Evolutionary conservation across 176 grass and related monocot species (phyloP).

Genomic region (Carex kokanica): DNA sequence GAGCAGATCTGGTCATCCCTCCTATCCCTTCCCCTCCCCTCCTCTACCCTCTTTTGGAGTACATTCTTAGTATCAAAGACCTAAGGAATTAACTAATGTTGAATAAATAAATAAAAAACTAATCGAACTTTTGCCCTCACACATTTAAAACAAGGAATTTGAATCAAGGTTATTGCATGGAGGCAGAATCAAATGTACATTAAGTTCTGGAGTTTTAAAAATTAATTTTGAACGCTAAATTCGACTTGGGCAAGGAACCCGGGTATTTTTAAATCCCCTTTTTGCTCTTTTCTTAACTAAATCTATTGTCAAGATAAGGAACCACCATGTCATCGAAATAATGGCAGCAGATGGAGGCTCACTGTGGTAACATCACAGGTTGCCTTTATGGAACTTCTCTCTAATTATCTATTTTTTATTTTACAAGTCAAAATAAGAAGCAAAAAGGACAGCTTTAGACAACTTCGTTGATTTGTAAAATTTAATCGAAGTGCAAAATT

Average conservation of each 20-base stretch:
- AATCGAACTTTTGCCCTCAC: background rate
- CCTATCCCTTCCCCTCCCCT: too few species aligned
- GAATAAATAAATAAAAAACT: too few species aligned
- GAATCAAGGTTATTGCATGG: background rate
- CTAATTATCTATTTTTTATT: background rate
- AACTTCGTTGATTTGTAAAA: conserved; percentile 12
- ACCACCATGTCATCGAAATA: background rate
- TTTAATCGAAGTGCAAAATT: background rate
- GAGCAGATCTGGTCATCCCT: too few species aligned
- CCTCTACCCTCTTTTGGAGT: too few species aligned
- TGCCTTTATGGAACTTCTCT: background rate
- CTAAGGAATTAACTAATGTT: too few species aligned
- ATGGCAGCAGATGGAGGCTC: background rate
- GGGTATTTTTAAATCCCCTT: background rate
- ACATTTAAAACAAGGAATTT: background rate
- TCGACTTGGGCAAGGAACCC: background rate
- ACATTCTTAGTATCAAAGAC: too few species aligned
- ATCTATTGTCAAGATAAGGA: background rate
- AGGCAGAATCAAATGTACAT: too few species aligned
- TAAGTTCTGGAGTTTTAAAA: background rate
- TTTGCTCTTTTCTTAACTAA: background rate
- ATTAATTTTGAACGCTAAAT: background rate
- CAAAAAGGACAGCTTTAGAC: background rate
- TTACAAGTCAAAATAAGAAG: background rate
- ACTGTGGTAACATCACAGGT: background rate